Conservation (phyloP, 129 eudicot species). For the Erigeron canadensis region DNA sequence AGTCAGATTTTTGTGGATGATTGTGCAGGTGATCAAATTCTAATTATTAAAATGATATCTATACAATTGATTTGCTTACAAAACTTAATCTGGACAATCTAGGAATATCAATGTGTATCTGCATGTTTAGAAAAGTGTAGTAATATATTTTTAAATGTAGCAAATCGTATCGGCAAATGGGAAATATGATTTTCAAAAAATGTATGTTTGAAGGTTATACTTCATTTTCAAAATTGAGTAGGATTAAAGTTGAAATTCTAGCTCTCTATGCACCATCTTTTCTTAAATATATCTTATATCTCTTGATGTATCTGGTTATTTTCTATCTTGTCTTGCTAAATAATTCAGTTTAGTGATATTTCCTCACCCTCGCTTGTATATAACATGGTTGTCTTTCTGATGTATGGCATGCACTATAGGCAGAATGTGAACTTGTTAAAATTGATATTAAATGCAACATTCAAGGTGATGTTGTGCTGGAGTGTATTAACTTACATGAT, state of each 20-base stretch:
- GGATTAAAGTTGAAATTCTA: neutral
- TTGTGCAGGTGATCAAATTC: neutral
- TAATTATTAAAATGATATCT: neutral
- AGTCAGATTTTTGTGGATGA: neutral
- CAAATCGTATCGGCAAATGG: neutral
- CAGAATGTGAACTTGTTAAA: slow-evolving; percentile 75
- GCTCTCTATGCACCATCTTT: slow-evolving; percentile 3
- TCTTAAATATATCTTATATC: neutral
- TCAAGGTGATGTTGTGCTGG: slow-evolving; percentile 95
- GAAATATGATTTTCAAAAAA: neutral
- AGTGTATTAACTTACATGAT: slow-evolving; percentile 77
- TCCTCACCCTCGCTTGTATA: neutral
- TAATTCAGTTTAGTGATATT: neutral
- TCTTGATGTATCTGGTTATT: neutral
- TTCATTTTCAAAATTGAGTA: neutral
- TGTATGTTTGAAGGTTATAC: neutral
- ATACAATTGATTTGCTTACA: neutral
- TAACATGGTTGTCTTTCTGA: slow-evolving; percentile 3
- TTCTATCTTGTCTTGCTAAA: no score
- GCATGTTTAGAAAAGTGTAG: neutral
- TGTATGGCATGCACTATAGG: slow-evolving; percentile 44
- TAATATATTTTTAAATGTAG: neutral
- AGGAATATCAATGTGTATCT: neutral
- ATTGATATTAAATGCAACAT: slow-evolving; percentile 80
- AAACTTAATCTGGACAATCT: neutral